A percentile compares a stretch with the other conserved stretches of the same genome.
phyloP scores from a whole-genome alignment of 192 early-diverging fungal species.

The Coemansia sp. region DNA sequence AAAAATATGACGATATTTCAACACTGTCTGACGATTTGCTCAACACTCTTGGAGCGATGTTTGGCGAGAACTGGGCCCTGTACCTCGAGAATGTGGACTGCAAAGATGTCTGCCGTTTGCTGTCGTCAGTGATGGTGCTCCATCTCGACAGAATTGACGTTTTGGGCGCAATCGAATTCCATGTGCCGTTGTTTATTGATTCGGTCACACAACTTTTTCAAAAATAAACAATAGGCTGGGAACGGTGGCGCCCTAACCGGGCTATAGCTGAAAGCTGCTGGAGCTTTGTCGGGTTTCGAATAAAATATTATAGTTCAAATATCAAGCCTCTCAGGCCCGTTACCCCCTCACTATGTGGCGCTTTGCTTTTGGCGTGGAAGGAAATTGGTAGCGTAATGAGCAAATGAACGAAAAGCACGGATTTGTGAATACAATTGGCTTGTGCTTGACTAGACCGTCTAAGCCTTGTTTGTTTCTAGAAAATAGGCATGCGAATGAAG shows the following conservation, averaged over 20 bases:
- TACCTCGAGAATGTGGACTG: neutral
- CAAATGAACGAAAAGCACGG: no score
- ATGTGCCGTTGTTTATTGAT: constrained; percentile 11
- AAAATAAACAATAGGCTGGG: neutral
- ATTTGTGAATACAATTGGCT: no score
- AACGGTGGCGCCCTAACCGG: neutral
- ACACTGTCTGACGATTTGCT: neutral
- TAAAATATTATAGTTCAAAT: neutral
- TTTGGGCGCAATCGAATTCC: constrained; percentile 2
- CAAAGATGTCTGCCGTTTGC: neutral
- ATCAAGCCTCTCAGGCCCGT: neutral
- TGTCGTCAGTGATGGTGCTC: constrained; percentile 24
- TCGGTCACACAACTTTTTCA: constrained; percentile 1
- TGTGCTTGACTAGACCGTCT: neutral
- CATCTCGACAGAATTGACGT: constrained; percentile 18
- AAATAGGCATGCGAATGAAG: neutral
- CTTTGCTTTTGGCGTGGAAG: neutral
- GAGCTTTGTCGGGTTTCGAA: neutral
- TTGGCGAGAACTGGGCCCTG: constrained; percentile 11
- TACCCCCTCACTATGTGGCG: neutral
- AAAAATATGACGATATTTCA: neutral
- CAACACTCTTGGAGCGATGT: neutral
- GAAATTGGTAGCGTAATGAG: neutral
- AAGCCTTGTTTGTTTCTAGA: neutral
- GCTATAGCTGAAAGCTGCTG: neutral